Evolutionary conservation across 495 filamentous ascomycete genomes (phyloP).

Genomic region (Cercophora samala): DNA sequence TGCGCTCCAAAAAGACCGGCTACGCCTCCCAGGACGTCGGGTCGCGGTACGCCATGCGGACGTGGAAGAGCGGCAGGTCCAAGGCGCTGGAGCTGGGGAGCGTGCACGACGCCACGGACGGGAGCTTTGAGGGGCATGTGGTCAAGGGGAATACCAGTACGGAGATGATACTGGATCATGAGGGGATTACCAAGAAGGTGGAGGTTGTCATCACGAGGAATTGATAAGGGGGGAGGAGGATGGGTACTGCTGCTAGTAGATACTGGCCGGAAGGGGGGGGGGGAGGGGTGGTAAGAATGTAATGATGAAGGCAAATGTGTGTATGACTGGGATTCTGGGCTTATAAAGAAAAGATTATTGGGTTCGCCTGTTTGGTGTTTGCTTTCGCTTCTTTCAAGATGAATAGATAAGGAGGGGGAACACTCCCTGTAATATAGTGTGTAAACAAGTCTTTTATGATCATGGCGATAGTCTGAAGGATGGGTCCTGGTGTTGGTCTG

Average conservation of each 20-base stretch:
- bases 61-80: constrained; percentile 18
- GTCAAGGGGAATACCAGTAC: constrained; percentile 23
- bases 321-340: background rate
- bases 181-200: constrained; percentile 28
- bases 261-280: background rate
- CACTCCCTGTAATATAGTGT: background rate
- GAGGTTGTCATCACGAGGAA: constrained; percentile 26
- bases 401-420: background rate
- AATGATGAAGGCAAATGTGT: background rate
- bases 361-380: too few species aligned
- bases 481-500: too few species aligned
- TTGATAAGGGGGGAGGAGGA: background rate
- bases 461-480: too few species aligned
- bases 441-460: too few species aligned
- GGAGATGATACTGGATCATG: constrained; percentile 23
- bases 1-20: constrained; percentile 26
- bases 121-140: constrained; percentile 22
- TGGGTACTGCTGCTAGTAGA: background rate
- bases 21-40: constrained; percentile 41
- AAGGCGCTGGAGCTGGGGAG: constrained; percentile 26
- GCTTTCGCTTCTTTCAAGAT: too few species aligned
- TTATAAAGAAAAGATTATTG: background rate
- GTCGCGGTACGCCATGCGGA: constrained; percentile 24
- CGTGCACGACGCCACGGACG: constrained; percentile 21
- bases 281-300: background rate